Evolutionary conservation across 768 basidiomycete species (phyloP).

Genomic region (Suillus alpinus): DNA sequence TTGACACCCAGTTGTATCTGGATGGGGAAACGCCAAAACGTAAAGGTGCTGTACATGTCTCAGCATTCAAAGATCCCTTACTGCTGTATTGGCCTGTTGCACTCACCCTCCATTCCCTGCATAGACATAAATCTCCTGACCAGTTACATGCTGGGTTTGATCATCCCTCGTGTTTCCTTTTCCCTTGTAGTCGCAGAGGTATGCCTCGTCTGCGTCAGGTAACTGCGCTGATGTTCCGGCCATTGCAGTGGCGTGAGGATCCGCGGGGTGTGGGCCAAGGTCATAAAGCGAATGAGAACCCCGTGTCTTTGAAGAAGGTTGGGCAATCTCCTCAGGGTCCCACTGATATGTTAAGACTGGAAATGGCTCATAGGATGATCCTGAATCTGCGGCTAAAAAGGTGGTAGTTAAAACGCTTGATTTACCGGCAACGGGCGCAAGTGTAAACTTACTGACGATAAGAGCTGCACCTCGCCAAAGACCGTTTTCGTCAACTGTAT

Average conservation of each 20-base stretch:
- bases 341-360: conserved; percentile 70
- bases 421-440: neutral
- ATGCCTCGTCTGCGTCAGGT: conserved; percentile 7
- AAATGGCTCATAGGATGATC: conserved; percentile 73
- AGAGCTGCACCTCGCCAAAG: conserved; percentile 88
- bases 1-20: conserved; percentile 67
- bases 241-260: conserved; percentile 54
- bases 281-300: conserved; percentile 36
- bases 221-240: conserved; percentile 20
- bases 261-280: conserved; percentile 71
- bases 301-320: conserved; percentile 25
- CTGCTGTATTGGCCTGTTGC: neutral
- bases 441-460: conserved; percentile 70
- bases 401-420: neutral
- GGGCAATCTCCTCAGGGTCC: conserved; percentile 52
- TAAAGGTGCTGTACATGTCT: conserved; percentile 58
- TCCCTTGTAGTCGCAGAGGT: conserved; percentile 15
- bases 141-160: conserved; percentile 44
- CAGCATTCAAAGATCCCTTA: neutral
- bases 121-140: conserved; percentile 76
- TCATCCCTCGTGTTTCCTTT: conserved; percentile 22
- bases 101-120: conserved; percentile 52
- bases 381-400: conserved; percentile 65
- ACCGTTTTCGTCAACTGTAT: conserved; percentile 75
- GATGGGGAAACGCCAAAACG: conserved; percentile 93